A percentile compares a stretch with the other conserved stretches of the same genome.
These are phyloP conservation scores for Leccinum solheimii DNA, from an alignment of 1,284 basidiomycete species.

Conservation along the genomic window DNA sequence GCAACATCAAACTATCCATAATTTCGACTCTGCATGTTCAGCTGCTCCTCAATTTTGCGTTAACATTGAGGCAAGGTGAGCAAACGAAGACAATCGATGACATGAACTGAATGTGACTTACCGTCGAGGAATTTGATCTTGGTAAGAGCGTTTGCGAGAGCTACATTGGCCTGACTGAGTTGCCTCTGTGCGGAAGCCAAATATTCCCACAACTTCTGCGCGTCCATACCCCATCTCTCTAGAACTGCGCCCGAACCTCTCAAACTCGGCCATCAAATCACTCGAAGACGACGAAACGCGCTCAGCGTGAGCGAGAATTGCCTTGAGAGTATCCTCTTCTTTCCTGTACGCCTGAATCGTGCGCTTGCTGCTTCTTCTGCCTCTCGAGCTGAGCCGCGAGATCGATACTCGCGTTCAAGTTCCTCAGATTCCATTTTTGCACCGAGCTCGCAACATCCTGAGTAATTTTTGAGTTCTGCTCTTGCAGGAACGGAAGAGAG, in stretches of 20 bases:
- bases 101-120: slow-evolving; percentile 34
- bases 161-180: slow-evolving; percentile 61
- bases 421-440: slow-evolving; percentile 79
- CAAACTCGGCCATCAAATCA: slow-evolving; percentile 55
- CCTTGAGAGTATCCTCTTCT: slow-evolving; percentile 86
- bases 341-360: slow-evolving; percentile 79
- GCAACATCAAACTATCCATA: slow-evolving; percentile 56
- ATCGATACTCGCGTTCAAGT: slow-evolving; percentile 46
- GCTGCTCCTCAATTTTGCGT: slow-evolving; percentile 64
- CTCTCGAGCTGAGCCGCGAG: slow-evolving; percentile 75
- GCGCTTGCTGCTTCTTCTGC: slow-evolving; percentile 66
- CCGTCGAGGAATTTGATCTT: slow-evolving; percentile 74
- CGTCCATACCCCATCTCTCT: slow-evolving; percentile 75
- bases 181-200: slow-evolving; percentile 64
- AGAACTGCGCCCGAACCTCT: too few relatives aligned
- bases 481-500: too few relatives aligned
- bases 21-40: slow-evolving; percentile 54
- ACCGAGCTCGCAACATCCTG: slow-evolving; percentile 59
- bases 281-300: slow-evolving; percentile 15
- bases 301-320: slow-evolving; percentile 62
- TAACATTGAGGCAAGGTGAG: slow-evolving; percentile 45
- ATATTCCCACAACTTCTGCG: slow-evolving; percentile 70
- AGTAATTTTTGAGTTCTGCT: too few relatives aligned
- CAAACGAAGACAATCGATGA: not conserved
- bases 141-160: slow-evolving; percentile 79